Conservation (phyloP, 805 yeast genomes). For the Yarrowia porcina region DNA sequence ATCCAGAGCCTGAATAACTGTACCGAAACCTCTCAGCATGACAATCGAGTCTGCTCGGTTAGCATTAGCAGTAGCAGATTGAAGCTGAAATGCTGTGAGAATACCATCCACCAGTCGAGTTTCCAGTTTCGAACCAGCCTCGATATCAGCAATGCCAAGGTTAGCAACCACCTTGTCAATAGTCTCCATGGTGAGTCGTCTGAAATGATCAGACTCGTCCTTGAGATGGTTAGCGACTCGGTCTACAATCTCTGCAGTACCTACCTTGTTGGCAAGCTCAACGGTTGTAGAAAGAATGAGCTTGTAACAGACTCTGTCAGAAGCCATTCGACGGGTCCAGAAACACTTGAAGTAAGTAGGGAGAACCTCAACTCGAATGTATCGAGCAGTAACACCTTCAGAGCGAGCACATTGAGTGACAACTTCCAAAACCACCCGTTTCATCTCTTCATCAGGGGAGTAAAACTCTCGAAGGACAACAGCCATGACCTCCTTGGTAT, state of each 20-base stretch:
- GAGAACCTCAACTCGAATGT: slow-evolving; percentile 51
- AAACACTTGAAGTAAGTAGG: slow-evolving; percentile 64
- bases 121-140: slow-evolving; percentile 51
- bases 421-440: slow-evolving; percentile 63
- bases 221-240: slow-evolving; percentile 57
- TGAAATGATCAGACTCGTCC: slow-evolving; percentile 77
- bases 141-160: slow-evolving; percentile 57
- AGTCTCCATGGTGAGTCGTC: slow-evolving; percentile 76
- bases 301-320: slow-evolving; percentile 47
- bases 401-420: slow-evolving; percentile 63
- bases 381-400: slow-evolving; percentile 50
- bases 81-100: slow-evolving; percentile 73
- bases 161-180: slow-evolving; percentile 52
- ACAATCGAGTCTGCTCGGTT: slow-evolving; percentile 45
- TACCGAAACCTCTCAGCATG: slow-evolving; percentile 60
- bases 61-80: slow-evolving; percentile 40
- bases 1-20: slow-evolving; percentile 61
- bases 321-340: slow-evolving; percentile 80
- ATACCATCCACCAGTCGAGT: slow-evolving; percentile 74
- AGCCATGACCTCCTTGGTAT: slow-evolving; percentile 68
- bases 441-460: slow-evolving; percentile 88
- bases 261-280: slow-evolving; percentile 63
- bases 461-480: slow-evolving; percentile 67
- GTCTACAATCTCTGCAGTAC: slow-evolving; percentile 58
- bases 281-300: slow-evolving; percentile 72